phyloP scores from a whole-genome alignment of 2,329 filamentous ascomycete species.

The Nemania abortiva region DNA sequence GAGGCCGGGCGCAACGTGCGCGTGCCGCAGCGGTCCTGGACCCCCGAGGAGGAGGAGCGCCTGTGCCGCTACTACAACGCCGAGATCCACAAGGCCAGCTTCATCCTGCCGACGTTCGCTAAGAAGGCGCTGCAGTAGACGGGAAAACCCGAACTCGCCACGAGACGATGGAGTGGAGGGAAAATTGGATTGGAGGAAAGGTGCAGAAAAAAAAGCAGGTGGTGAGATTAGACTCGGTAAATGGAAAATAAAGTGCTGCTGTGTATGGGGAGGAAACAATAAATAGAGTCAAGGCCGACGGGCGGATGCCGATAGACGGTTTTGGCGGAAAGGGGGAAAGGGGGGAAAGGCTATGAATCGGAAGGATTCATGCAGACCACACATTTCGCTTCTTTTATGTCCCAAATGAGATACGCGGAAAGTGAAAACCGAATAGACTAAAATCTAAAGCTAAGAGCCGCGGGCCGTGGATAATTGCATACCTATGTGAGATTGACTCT shows the following conservation, averaged over 20 bases:
- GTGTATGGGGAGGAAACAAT: neutral
- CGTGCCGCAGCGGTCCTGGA: slow-evolving; percentile 85
- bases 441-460: neutral
- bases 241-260: neutral
- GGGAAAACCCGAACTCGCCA: no score
- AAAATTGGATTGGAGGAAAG: no score
- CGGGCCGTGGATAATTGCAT: neutral
- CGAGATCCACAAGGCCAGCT: slow-evolving; percentile 94
- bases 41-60: slow-evolving; percentile 88
- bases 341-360: neutral
- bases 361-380: neutral
- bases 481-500: neutral
- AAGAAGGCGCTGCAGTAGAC: slow-evolving; percentile 77
- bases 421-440: slow-evolving; percentile 5
- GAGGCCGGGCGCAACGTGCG: slow-evolving; percentile 85
- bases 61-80: slow-evolving; percentile 97
- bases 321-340: neutral
- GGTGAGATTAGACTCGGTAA: no score
- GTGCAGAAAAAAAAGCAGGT: no score
- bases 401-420: neutral
- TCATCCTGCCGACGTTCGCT: slow-evolving; percentile 93
- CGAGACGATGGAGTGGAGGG: no score
- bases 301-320: neutral
- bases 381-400: neutral
- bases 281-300: neutral